These are phyloP conservation scores for Lactarius tabidus DNA, from an alignment of 768 basidiomycete species.

Conservation along the genomic window DNA sequence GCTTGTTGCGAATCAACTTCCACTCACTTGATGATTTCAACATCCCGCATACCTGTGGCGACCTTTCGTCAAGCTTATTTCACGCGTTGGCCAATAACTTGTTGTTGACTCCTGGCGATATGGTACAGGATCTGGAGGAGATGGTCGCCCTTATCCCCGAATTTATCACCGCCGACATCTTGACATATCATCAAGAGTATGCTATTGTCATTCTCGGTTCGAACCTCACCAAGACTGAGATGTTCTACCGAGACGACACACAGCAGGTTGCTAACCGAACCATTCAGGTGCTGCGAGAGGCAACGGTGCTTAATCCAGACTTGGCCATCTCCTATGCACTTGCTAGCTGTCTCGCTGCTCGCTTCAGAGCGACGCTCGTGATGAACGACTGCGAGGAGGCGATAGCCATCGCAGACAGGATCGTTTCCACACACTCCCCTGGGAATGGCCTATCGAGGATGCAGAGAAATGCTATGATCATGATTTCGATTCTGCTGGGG, in stretches of 20 bases:
- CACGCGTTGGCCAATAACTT: background rate
- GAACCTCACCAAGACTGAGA: no score
- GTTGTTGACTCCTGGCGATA: background rate
- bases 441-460: no score
- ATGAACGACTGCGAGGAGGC: background rate
- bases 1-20: no score
- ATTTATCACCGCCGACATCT: background rate
- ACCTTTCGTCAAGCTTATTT: background rate
- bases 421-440: no score
- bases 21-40: background rate
- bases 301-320: background rate
- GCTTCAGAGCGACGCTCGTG: background rate
- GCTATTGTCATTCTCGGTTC: no score
- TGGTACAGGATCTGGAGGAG: background rate
- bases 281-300: background rate
- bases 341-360: background rate
- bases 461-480: no score
- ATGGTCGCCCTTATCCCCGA: background rate
- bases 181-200: background rate
- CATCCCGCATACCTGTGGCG: no score
- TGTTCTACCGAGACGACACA: no score
- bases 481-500: no score
- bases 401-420: background rate
- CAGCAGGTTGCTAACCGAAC: no score
- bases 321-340: background rate